Conservation (phyloP, 306 rosid species). For the Purshia tridentata region DNA sequence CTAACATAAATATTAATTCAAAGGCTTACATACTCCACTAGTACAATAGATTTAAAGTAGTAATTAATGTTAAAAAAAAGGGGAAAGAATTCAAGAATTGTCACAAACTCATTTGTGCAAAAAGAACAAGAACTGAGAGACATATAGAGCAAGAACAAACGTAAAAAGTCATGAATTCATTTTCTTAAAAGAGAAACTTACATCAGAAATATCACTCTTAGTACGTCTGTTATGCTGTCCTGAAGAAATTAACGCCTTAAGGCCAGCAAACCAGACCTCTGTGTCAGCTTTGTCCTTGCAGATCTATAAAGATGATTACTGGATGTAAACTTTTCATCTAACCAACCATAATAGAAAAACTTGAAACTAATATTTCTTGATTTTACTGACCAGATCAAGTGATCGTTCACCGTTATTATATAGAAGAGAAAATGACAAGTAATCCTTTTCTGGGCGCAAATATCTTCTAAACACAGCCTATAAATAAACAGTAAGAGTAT, state of each 20-base stretch:
- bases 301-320: slow-evolving; percentile 45
- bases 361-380: slow-evolving; percentile 8
- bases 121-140: not conserved
- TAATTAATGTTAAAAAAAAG: not conserved
- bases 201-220: slow-evolving; percentile 60
- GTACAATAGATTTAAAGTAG: not conserved
- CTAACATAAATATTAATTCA: not conserved
- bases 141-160: not conserved
- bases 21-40: not conserved
- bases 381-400: slow-evolving; percentile 81
- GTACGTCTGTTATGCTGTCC: slow-evolving; percentile 38
- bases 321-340: slow-evolving; percentile 20
- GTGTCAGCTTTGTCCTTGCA: slow-evolving; percentile 95
- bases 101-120: not conserved
- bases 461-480: slow-evolving; percentile 91
- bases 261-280: slow-evolving; percentile 80
- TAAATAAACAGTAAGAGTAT: slow-evolving; percentile 24
- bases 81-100: not conserved
- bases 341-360: slow-evolving; percentile 9
- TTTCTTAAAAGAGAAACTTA: slow-evolving; percentile 44
- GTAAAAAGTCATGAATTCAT: not conserved
- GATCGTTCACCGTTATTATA: slow-evolving; percentile 73
- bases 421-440: slow-evolving; percentile 82
- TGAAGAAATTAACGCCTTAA: slow-evolving; percentile 63
- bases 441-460: slow-evolving; percentile 92